A percentile compares a stretch with the other conserved stretches of the same genome.
Evolutionary conservation across 345 rosid species (phyloP).

Genomic region (Salix udensis): DNA sequence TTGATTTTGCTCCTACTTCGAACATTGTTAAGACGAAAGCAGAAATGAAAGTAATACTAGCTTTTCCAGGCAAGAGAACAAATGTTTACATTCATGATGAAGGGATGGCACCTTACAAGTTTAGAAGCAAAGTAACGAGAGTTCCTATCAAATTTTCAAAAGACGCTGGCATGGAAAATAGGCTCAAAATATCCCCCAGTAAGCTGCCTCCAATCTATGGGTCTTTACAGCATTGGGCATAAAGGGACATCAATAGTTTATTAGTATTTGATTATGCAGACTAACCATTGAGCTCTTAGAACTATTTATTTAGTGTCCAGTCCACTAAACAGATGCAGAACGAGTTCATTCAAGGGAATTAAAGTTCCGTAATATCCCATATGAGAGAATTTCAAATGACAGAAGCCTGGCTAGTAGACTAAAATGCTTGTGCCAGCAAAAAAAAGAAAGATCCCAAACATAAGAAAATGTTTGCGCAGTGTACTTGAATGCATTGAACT

Average conservation of each 20-base stretch:
- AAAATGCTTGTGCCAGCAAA: neutral
- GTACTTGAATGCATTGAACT: neutral
- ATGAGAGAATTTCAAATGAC: neutral
- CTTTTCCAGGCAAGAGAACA: neutral
- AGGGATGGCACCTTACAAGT: neutral
- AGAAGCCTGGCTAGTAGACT: neutral
- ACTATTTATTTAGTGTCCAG: neutral
- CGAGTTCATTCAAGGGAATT: neutral
- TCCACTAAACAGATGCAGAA: neutral
- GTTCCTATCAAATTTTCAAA: neutral
- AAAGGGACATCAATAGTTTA: neutral
- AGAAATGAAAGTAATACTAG: neutral
- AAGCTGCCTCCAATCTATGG: neutral
- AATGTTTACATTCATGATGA: neutral
- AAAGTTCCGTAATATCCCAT: neutral
- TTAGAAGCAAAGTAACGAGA: neutral
- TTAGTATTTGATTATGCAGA: neutral
- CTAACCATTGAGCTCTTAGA: neutral
- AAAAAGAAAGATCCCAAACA: neutral
- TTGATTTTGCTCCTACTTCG: neutral
- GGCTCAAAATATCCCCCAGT: neutral
- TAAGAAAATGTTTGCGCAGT: neutral
- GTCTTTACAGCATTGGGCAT: neutral
- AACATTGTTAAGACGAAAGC: neutral
- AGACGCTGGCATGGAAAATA: neutral